These are phyloP conservation scores for Colletotrichum agaves DNA, from an alignment of 2,329 filamentous ascomycete genomes.

Conservation along the genomic window DNA sequence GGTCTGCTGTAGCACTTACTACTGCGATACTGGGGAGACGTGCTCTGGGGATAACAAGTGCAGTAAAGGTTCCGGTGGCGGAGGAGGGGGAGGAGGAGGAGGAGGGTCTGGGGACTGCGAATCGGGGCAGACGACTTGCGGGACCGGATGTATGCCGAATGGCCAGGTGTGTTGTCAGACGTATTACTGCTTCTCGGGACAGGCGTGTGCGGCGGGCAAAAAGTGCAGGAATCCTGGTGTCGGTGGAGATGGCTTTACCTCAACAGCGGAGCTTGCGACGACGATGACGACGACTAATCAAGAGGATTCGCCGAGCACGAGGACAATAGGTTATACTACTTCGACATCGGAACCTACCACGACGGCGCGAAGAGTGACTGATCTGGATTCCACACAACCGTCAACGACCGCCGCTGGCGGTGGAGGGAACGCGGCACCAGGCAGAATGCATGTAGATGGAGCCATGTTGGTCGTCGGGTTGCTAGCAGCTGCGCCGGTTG, in stretches of 20 bases:
- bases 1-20: slow-evolving; percentile 42
- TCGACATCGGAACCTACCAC: slow-evolving; percentile 28
- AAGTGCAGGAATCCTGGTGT: slow-evolving; percentile 3
- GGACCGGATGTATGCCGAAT: slow-evolving; percentile 43
- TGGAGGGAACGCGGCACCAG: background rate
- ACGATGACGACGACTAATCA: background rate
- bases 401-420: background rate
- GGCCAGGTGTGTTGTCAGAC: slow-evolving; percentile 43
- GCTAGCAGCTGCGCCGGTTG: background rate
- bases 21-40: slow-evolving; percentile 37
- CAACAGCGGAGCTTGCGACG: background rate
- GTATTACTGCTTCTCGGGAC: slow-evolving; percentile 38
- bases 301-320: background rate
- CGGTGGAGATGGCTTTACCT: background rate
- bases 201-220: slow-evolving; percentile 23
- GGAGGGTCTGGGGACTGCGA: background rate
- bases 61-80: background rate
- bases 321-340: background rate
- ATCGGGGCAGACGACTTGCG: slow-evolving; percentile 39
- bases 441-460: background rate
- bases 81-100: slow-evolving; percentile 3
- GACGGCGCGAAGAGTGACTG: slow-evolving; percentile 1
- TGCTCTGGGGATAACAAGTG: slow-evolving; percentile 27
- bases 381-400: background rate
- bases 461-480: slow-evolving; percentile 3